Percentiles rank a stretch among this genome's conserved stretches.
These are phyloP conservation scores for Hordeum marinum DNA, from an alignment of 176 grass and related monocot genomes.

Conservation along the genomic window DNA sequence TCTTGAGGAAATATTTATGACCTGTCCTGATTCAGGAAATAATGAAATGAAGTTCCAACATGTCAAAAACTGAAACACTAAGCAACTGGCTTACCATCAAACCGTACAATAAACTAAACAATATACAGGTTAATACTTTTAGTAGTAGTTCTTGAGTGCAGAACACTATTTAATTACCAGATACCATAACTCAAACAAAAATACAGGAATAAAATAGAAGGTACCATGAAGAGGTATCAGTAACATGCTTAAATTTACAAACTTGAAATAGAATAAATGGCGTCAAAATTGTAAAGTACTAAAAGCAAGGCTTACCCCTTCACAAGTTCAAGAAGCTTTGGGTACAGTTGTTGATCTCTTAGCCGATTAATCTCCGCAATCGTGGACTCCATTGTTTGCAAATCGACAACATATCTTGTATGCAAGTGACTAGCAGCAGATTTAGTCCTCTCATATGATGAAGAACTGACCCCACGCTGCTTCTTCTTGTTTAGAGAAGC, in stretches of 20 bases:
- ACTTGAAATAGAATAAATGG: background rate
- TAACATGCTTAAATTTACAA: background rate
- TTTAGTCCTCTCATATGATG: constrained; percentile 66
- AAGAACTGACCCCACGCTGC: constrained; percentile 49
- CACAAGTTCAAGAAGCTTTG: constrained; percentile 76
- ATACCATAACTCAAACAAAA: background rate
- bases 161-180: background rate
- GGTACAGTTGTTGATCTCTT: constrained; percentile 79
- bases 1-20: background rate
- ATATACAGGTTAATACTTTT: background rate
- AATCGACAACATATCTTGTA: constrained; percentile 72
- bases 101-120: background rate
- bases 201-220: background rate
- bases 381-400: constrained; percentile 81
- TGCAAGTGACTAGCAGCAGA: constrained; percentile 74
- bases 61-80: background rate
- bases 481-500: constrained; percentile 71
- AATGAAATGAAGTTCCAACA: background rate
- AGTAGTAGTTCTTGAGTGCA: background rate
- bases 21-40: background rate
- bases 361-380: constrained; percentile 79
- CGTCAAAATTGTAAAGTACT: constrained; percentile 24
- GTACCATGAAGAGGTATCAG: background rate
- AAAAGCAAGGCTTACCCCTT: constrained; percentile 49
- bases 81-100: background rate